phyloP scores from a whole-genome alignment of 768 basidiomycete species.

The Phlebiopsis flavidoalba region DNA sequence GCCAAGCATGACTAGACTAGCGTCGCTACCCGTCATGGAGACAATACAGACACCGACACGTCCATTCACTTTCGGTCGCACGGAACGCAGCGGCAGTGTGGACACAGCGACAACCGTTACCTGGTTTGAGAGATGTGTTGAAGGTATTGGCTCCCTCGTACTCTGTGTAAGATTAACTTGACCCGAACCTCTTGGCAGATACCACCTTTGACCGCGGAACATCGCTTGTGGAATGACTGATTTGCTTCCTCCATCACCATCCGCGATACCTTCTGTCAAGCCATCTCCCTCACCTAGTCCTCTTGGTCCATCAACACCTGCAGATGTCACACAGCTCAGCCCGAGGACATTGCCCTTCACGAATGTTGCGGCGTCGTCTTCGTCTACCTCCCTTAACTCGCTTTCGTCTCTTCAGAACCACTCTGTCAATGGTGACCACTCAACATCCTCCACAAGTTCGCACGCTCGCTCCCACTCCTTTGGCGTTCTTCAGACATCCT shows the following conservation, averaged over 20 bases:
- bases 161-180: background rate
- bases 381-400: constrained; percentile 35
- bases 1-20: constrained; percentile 43
- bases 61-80: constrained; percentile 36
- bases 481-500: constrained; percentile 17
- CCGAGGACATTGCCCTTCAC: constrained; percentile 13
- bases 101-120: constrained; percentile 27
- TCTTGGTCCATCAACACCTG: constrained; percentile 25
- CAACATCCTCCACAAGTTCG: constrained; percentile 9
- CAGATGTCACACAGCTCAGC: constrained; percentile 11
- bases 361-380: constrained; percentile 30
- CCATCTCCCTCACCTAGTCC: constrained; percentile 34
- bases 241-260: constrained; percentile 72
- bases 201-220: constrained; percentile 62
- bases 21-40: constrained; percentile 54
- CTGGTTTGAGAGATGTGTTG: constrained; percentile 67
- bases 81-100: constrained; percentile 47
- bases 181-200: constrained; percentile 35
- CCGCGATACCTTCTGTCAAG: constrained; percentile 32
- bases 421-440: constrained; percentile 20
- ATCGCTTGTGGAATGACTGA: constrained; percentile 65
- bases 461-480: constrained; percentile 18
- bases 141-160: constrained; percentile 41
- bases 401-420: constrained; percentile 24
- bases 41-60: constrained; percentile 28